phyloP scores from a whole-genome alignment of 768 basidiomycete species.

The Cystobasidium tubakii region DNA sequence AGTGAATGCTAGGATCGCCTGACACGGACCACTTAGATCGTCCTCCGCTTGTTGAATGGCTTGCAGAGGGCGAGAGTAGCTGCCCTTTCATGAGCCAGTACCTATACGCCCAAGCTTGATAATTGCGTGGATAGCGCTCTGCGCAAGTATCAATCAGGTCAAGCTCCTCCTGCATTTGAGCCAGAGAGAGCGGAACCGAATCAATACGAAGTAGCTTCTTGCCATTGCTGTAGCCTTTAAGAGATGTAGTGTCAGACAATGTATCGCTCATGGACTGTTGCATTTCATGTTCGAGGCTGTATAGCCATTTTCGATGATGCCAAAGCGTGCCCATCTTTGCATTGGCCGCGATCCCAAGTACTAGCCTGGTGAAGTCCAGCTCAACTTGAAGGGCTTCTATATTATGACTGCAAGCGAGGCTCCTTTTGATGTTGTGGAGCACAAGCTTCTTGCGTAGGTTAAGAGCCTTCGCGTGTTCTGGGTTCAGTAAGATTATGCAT shows the following conservation, averaged over 20 bases:
- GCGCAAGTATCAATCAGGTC: conserved; percentile 8
- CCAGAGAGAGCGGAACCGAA: background rate
- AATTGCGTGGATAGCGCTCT: conserved; percentile 26
- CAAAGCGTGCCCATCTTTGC: conserved; percentile 29
- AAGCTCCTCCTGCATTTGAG: conserved; percentile 5
- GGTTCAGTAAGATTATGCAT: conserved; percentile 16
- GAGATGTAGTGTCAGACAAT: background rate
- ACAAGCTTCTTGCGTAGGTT: conserved; percentile 8
- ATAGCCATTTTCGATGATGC: conserved; percentile 34
- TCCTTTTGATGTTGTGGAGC: background rate
- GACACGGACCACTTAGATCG: too few relatives aligned
- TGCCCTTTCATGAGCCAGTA: conserved; percentile 27
- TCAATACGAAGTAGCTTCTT: background rate
- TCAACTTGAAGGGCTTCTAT: background rate
- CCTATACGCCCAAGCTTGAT: conserved; percentile 27
- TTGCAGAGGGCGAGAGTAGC: background rate
- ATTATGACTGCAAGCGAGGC: too few relatives aligned
- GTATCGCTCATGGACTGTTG: background rate
- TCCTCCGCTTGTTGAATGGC: background rate
- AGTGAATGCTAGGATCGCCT: too few relatives aligned
- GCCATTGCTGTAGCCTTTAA: background rate
- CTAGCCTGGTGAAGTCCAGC: conserved; percentile 4
- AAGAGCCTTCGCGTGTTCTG: conserved; percentile 27
- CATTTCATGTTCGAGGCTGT: background rate
- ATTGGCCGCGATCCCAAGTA: conserved; percentile 19